Conservation (phyloP, 768 basidiomycete genomes). For the Hygrocybe punicea region DNA sequence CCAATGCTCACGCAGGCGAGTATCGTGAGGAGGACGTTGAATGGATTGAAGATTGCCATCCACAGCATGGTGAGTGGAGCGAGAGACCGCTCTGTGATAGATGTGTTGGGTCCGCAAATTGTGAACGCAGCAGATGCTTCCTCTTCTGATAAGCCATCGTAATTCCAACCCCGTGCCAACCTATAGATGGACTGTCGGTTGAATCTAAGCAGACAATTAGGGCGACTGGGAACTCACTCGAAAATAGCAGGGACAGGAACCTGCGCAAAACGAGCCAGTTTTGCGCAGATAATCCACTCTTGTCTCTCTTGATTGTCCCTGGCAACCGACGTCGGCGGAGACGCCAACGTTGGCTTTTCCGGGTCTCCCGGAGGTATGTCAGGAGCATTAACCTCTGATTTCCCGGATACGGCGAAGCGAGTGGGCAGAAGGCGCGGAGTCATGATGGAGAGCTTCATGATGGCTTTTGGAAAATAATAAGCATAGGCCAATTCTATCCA, state of each 20-base stretch:
- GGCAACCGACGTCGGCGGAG: too few species aligned
- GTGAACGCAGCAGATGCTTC: background rate
- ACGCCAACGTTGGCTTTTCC: too few species aligned
- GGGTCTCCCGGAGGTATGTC: too few species aligned
- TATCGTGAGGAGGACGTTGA: conserved; percentile 31
- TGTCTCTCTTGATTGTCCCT: background rate
- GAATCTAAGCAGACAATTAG: background rate
- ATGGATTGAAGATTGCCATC: conserved; percentile 35
- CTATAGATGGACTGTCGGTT: background rate
- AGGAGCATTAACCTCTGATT: too few species aligned
- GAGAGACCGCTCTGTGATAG: conserved; percentile 29
- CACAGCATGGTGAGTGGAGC: conserved; percentile 27
- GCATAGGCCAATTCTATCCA: too few species aligned
- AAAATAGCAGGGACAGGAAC: background rate
- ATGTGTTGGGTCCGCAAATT: background rate
- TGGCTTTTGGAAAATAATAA: too few species aligned
- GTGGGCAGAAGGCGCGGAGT: too few species aligned
- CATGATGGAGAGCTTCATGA: too few species aligned
- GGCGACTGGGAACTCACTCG: background rate
- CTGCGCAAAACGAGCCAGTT: background rate
- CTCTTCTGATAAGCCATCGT: background rate
- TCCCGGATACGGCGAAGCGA: too few species aligned
- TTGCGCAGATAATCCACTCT: background rate
- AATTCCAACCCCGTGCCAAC: background rate
- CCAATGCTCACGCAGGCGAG: conserved; percentile 33